phyloP scores from a whole-genome alignment of 2,329 filamentous ascomycete species.

The Monilinia vaccinii-corymbosi region DNA sequence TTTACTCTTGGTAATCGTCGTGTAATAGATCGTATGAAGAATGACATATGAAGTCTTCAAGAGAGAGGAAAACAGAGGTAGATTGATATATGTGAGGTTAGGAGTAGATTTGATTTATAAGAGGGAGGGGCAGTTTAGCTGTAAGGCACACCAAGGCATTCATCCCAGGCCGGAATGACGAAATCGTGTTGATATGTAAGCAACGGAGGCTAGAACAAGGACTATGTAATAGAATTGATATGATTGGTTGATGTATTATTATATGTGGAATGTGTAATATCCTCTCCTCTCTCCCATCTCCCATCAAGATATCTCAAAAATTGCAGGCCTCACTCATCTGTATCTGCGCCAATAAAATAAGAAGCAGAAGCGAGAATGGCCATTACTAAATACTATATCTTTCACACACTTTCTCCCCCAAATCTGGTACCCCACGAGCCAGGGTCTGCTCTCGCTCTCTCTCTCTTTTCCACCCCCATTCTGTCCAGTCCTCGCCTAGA shows the following conservation, averaged over 20 bases:
- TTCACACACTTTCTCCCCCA: not conserved
- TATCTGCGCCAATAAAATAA: not conserved
- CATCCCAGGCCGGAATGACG: not conserved
- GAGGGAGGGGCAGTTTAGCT: not conserved
- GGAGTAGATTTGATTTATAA: not conserved
- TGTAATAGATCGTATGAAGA: constrained; percentile 13
- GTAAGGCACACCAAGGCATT: too few relatives aligned
- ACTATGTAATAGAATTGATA: not conserved
- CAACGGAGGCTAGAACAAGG: not conserved
- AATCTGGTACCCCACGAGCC: not conserved
- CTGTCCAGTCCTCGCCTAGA: not conserved
- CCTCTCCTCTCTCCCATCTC: too few relatives aligned
- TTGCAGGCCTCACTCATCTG: not conserved
- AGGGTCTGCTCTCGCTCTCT: not conserved
- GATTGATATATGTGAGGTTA: not conserved
- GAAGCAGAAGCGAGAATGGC: not conserved
- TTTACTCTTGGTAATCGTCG: constrained; percentile 12
- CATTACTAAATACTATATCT: not conserved
- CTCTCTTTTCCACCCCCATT: not conserved
- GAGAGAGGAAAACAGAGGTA: not conserved
- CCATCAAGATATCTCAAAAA: not conserved
- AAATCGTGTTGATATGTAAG: not conserved
- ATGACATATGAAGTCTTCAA: constrained; percentile 14
- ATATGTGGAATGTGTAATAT: too few relatives aligned
- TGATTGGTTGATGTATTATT: not conserved